Conservation (phyloP, 768 basidiomycete species). For the Pleurotus platypus region DNA sequence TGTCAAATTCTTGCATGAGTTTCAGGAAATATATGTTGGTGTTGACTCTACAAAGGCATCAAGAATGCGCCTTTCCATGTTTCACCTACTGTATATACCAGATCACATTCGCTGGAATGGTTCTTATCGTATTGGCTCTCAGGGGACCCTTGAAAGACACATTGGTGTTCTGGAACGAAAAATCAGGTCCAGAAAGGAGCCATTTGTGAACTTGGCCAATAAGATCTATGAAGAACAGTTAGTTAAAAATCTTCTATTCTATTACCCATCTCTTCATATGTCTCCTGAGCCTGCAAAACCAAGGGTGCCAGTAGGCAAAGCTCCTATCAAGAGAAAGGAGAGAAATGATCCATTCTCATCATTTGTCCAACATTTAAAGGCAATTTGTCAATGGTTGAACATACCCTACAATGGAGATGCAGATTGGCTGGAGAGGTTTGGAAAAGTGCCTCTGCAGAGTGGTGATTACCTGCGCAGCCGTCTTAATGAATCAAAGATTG, state of each 20-base stretch:
- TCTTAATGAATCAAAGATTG: slow-evolving; percentile 7
- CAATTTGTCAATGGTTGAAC: slow-evolving; percentile 10
- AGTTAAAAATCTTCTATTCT: slow-evolving; percentile 16
- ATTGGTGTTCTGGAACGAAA: slow-evolving; percentile 24
- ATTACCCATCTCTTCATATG: slow-evolving; percentile 14
- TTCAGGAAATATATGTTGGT: slow-evolving; percentile 24
- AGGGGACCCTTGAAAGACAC: slow-evolving; percentile 22
- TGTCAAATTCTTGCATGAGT: slow-evolving; percentile 19
- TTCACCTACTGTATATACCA: slow-evolving; percentile 30
- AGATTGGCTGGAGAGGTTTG: slow-evolving; percentile 10
- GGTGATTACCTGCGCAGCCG: slow-evolving; percentile 11
- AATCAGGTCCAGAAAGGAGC: slow-evolving; percentile 25
- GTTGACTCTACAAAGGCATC: slow-evolving; percentile 21
- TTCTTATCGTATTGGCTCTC: slow-evolving; percentile 27
- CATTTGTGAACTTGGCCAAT: slow-evolving; percentile 26
- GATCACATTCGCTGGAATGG: slow-evolving; percentile 30
- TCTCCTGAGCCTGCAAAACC: background rate
- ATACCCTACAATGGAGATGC: slow-evolving; percentile 6
- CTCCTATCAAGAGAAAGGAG: background rate
- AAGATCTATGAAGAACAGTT: slow-evolving; percentile 21
- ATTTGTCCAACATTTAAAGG: slow-evolving; percentile 4
- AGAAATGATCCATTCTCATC: background rate
- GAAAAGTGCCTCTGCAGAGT: slow-evolving; percentile 10
- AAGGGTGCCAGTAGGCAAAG: background rate
- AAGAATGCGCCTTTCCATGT: slow-evolving; percentile 23